A percentile compares a stretch with the other conserved stretches of the same genome.
phyloP scores from a whole-genome alignment of 164 flowering plant species.

The Aristolochia californica region DNA sequence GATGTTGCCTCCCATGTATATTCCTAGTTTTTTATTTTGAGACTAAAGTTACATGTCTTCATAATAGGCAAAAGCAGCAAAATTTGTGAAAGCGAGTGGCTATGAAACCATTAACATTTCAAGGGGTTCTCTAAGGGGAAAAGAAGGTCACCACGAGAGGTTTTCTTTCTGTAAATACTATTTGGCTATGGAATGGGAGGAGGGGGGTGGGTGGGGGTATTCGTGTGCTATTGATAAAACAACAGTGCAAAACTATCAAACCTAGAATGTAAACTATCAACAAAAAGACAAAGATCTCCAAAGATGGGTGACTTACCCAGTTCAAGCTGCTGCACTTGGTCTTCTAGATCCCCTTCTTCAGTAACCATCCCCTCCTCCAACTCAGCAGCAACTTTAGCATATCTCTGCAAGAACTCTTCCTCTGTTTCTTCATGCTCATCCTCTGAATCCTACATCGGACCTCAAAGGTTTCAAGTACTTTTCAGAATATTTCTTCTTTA shows the following conservation, averaged over 20 bases:
- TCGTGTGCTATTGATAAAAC: background rate
- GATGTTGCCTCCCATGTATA: no score
- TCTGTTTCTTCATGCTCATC: constrained; percentile 66
- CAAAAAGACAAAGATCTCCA: background rate
- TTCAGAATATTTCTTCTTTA: background rate
- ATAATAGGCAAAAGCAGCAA: no score
- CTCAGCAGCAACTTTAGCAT: constrained; percentile 50
- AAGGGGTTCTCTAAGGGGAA: no score
- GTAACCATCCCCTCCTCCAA: constrained; percentile 34
- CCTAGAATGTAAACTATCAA: background rate
- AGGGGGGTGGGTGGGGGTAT: no score
- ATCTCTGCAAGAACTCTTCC: constrained; percentile 67
- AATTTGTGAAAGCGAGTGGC: no score
- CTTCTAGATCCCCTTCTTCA: constrained; percentile 59
- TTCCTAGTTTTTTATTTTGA: no score
- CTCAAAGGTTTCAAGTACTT: background rate
- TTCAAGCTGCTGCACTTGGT: constrained; percentile 45
- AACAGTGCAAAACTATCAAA: background rate
- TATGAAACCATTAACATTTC: no score
- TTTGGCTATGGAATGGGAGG: no score
- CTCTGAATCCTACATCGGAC: constrained; percentile 54
- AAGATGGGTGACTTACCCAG: constrained; percentile 33
- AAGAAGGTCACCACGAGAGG: no score
- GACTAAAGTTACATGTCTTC: no score
- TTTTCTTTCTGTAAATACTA: no score